Percentiles rank a stretch among this genome's conserved stretches.
phyloP scores from a whole-genome alignment of 2,329 filamentous ascomycete genomes.

The Ophidiomyces ophidiicola region DNA sequence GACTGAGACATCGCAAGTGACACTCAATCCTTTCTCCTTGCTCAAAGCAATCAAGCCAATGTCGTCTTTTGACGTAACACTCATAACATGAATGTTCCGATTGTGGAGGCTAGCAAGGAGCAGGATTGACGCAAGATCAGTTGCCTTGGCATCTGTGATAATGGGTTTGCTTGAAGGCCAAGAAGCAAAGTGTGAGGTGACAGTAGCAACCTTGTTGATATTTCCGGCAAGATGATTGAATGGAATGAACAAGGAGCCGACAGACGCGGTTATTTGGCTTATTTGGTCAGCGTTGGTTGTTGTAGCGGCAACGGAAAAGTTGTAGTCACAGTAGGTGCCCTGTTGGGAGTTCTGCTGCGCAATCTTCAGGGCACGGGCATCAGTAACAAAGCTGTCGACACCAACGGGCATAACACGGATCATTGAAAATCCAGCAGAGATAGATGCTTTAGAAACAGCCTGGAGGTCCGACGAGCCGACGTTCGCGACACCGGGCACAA shows the following conservation, averaged over 20 bases:
- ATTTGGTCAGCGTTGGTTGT: conserved; percentile 63
- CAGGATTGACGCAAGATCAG: conserved; percentile 67
- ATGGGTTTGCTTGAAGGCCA: conserved; percentile 71
- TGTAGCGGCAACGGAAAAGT: conserved; percentile 64
- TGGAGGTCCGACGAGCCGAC: conserved; percentile 56
- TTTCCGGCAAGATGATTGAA: conserved; percentile 72
- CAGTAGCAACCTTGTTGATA: conserved; percentile 70
- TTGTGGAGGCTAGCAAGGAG: conserved; percentile 66
- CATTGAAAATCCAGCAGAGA: conserved; percentile 68
- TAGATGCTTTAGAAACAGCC: conserved; percentile 58
- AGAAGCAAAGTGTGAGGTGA: conserved; percentile 64
- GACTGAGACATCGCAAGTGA: conserved; percentile 72
- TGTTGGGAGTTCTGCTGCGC: conserved; percentile 59
- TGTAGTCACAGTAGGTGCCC: conserved; percentile 63
- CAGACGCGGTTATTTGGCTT: conserved; percentile 57
- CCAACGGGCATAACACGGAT: conserved; percentile 66
- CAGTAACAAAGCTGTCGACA: conserved; percentile 58
- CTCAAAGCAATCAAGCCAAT: conserved; percentile 64
- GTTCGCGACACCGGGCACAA: conserved; percentile 60
- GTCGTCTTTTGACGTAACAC: conserved; percentile 68
- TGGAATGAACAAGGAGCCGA: conserved; percentile 69
- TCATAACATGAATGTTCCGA: conserved; percentile 67
- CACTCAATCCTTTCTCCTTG: conserved; percentile 69
- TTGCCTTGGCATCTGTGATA: conserved; percentile 67
- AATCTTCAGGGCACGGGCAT: conserved; percentile 56